Conservation (phyloP, 1,284 basidiomycete species). For the Gymnopus androsaceus region DNA sequence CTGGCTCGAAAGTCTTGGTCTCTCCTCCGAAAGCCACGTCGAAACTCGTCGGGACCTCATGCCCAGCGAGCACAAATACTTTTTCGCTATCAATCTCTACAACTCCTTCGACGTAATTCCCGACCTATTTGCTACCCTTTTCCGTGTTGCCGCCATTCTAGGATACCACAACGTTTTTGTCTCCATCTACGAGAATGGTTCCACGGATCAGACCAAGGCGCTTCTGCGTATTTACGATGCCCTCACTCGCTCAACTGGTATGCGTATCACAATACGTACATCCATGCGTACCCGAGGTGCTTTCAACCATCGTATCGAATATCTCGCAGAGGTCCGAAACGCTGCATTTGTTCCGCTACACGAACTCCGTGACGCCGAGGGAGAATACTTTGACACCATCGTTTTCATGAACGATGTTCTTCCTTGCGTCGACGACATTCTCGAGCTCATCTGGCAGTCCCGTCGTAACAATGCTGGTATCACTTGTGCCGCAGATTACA, state of each 20-base stretch:
- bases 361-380: constrained; percentile 86
- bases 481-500: constrained; percentile 95
- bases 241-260: constrained; percentile 82
- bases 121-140: constrained; percentile 94
- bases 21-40: constrained; percentile 44
- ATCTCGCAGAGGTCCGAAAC: constrained; percentile 95
- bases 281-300: constrained; percentile 88
- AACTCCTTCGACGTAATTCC: constrained; percentile 98
- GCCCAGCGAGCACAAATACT: constrained; percentile 87
- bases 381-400: constrained; percentile 92
- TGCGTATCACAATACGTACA: constrained; percentile 89
- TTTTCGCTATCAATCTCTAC: constrained; percentile 97
- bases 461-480: constrained; percentile 92
- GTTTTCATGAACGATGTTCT: constrained; percentile 98
- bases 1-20: constrained; percentile 61
- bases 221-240: constrained; percentile 91
- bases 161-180: constrained; percentile 97
- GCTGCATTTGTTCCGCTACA: constrained; percentile 91
- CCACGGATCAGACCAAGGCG: constrained; percentile 94
- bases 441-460: constrained; percentile 95
- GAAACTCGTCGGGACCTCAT: constrained; percentile 39
- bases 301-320: constrained; percentile 99
- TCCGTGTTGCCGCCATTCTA: constrained; percentile 84
- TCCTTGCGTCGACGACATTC: constrained; percentile 91
- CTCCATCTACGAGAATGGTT: constrained; percentile 97